Evolutionary conservation across 2,329 filamentous ascomycete species (phyloP), one percentile per base, ranked within the genome.

Genomic region (Claviceps sp.): DNA sequence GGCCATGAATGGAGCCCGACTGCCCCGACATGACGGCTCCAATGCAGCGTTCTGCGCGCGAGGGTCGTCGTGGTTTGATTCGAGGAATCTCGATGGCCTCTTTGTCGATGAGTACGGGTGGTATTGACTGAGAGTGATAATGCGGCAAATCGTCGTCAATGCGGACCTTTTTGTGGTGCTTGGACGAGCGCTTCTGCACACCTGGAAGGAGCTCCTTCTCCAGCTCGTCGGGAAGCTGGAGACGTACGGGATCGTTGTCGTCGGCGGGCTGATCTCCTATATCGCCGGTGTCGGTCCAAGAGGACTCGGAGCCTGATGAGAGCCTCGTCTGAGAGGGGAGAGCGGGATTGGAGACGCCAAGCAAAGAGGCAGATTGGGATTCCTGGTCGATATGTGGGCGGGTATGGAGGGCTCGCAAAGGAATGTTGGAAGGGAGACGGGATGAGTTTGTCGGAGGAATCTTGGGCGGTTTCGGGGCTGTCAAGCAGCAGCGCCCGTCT

Each of bases 201-300:
- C 70, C 71, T 47, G 75, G 74, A 60, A 83, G 72, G 51, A 77
- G 71, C 60, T 80, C 77, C 61, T 76, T 78, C 66, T 87, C 80
- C 53, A 85, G 69, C 59, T 82, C 82, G 60, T 80, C 74, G 62
- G 76, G 75, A 54, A 91, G 75, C 61, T 80, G 83, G 60, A 82
- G 79, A 60, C 80, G 82, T 59, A 95, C 76, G 54, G 88, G 87
- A 66, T 95, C 88, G 69, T 91, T 82, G 63, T 83, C 82, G 73
- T 86, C 84, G 62, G 80, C 86, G 60, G 90, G 77, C 76, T 94
- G 91, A 72, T 96, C 91, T 63, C 88, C 88, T 62, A 97, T 80
- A 70, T 97, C 93, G 64, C 89, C 91, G 45, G 91, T 95, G 68
- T 96, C 89, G 64, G 87, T 90, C 89, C 88, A 96, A 61, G 86